A percentile compares a stretch with the other conserved stretches of the same genome.
Conservation (phyloP, 768 basidiomycete species). For the Lactifluus pinguis region DNA sequence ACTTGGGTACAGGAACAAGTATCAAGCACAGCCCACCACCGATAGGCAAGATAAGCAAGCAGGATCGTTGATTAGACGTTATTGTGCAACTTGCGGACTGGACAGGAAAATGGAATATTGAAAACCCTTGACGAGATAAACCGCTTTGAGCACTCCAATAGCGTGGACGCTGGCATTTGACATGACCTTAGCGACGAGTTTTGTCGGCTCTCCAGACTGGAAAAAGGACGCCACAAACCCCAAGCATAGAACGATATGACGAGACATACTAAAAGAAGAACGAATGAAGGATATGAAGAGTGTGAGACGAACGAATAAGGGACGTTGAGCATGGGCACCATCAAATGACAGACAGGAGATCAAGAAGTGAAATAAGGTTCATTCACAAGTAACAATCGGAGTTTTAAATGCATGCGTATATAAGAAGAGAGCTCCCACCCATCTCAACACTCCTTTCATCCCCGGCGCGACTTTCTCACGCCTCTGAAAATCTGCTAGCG, state of each 20-base stretch:
- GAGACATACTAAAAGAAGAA: background rate
- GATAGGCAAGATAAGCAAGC: background rate
- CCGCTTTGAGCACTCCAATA: background rate
- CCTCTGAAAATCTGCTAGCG: conserved; percentile 5
- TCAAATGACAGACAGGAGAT: conserved; percentile 16
- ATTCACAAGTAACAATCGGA: conserved; percentile 6
- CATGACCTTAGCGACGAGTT: no score
- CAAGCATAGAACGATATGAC: background rate
- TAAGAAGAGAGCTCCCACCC: background rate
- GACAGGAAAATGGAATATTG: background rate
- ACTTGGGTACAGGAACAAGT: background rate
- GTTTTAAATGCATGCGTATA: conserved; percentile 17
- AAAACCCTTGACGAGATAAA: background rate
- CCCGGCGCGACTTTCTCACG: conserved; percentile 19
- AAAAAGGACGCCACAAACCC: background rate
- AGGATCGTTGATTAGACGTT: background rate
- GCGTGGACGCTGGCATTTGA: background rate
- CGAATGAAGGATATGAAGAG: background rate
- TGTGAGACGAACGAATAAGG: background rate
- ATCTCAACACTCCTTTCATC: background rate
- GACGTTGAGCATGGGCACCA: background rate
- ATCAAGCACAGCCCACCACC: background rate
- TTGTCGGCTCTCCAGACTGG: no score
- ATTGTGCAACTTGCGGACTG: background rate
- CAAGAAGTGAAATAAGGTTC: conserved; percentile 20